Conservation (phyloP, 1,284 basidiomycete genomes). For the Spongiforma sp. region DNA sequence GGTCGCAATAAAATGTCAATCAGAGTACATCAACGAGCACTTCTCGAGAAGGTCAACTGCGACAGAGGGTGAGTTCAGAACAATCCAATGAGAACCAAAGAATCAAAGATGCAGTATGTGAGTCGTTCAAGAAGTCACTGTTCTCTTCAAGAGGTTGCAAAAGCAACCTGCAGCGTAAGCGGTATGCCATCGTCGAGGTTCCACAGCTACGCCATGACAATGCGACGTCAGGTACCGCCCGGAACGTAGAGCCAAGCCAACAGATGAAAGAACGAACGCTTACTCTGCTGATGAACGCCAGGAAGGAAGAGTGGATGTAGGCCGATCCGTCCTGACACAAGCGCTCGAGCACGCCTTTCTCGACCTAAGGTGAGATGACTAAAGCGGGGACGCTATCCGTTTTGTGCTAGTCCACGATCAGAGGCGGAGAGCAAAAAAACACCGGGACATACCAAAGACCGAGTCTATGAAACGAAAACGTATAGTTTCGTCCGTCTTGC, state of each 20-base stretch:
- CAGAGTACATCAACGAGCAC: neutral
- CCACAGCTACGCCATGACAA: conserved; percentile 16
- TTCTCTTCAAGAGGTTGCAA: conserved; percentile 28
- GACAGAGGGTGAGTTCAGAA: neutral
- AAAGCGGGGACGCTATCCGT: conserved; percentile 22
- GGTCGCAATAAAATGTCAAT: neutral
- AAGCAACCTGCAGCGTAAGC: conserved; percentile 29
- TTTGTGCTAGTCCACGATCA: neutral
- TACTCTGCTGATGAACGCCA: conserved; percentile 29
- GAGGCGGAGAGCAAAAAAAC: neutral
- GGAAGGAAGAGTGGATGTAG: conserved; percentile 32
- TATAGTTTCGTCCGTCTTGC: conserved; percentile 27
- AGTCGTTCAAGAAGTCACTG: no score
- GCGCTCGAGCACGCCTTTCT: conserved; percentile 25
- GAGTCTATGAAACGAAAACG: conserved; percentile 31
- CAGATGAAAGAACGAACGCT: neutral
- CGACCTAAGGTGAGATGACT: conserved; percentile 33
- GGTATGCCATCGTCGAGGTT: conserved; percentile 30
- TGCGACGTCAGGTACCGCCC: neutral
- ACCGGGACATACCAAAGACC: conserved; percentile 25
- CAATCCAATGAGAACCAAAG: neutral
- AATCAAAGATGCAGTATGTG: neutral
- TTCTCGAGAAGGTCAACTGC: neutral
- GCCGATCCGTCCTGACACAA: conserved; percentile 10
- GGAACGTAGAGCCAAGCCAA: neutral